A percentile compares a stretch with the other conserved stretches of the same genome.
Evolutionary conservation across 2,329 filamentous ascomycete species (phyloP).

Genomic region (Sclerotiophoma versabilis): DNA sequence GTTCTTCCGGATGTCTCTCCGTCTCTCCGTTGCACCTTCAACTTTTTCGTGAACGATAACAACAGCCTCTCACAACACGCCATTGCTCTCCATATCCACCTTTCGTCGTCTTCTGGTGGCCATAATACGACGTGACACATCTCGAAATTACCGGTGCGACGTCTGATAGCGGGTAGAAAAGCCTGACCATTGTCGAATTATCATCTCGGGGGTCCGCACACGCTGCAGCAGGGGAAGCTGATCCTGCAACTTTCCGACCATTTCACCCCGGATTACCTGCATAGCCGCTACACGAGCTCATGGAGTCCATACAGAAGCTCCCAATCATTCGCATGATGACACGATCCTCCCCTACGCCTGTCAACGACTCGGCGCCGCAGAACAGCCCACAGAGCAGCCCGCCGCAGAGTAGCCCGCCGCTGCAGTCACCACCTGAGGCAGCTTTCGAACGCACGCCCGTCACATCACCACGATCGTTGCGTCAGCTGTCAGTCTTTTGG

Average conservation of each 20-base stretch:
- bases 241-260: slow-evolving; percentile 25
- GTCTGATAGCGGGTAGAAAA: background rate
- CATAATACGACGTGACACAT: background rate
- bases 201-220: slow-evolving; percentile 27
- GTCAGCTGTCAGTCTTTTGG: slow-evolving; percentile 74
- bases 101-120: background rate
- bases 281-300: slow-evolving; percentile 13
- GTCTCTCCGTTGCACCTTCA: background rate
- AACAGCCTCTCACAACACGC: slow-evolving; percentile 5
- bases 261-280: slow-evolving; percentile 21
- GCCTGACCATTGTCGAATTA: background rate
- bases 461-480: slow-evolving; percentile 60
- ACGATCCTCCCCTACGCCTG: slow-evolving; percentile 28
- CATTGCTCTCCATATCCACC: slow-evolving; percentile 13
- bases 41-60: slow-evolving; percentile 9
- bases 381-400: slow-evolving; percentile 12
- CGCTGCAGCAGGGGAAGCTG: slow-evolving; percentile 29
- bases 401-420: slow-evolving; percentile 1
- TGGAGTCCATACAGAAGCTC: slow-evolving; percentile 34
- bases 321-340: slow-evolving; percentile 33
- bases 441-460: slow-evolving; percentile 41
- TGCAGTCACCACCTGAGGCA: slow-evolving; percentile 25
- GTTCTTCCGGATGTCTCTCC: background rate
- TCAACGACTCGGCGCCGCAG: slow-evolving; percentile 16
- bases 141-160: slow-evolving; percentile 1